Conservation (phyloP, 2,329 filamentous ascomycete genomes). For the Kalmusia sp. region DNA sequence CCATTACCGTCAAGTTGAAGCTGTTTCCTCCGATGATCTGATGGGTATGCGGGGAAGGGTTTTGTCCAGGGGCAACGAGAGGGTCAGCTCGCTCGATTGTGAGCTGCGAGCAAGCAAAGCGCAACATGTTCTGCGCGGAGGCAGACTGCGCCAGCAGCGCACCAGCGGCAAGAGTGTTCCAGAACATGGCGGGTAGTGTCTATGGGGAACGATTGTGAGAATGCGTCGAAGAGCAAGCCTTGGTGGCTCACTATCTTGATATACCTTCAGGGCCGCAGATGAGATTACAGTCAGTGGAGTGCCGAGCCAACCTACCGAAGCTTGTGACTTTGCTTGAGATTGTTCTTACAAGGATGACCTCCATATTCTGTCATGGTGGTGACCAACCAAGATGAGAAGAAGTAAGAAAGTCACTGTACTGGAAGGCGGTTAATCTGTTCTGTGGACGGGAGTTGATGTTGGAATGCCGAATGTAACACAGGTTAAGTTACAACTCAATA, state of each 20-base stretch:
- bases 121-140: constrained; percentile 41
- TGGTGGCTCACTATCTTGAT: constrained; percentile 16
- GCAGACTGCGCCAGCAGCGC: constrained; percentile 31
- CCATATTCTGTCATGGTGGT: constrained; percentile 6
- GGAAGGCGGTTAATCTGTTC: constrained; percentile 24
- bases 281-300: constrained; percentile 7
- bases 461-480: constrained; percentile 26
- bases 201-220: constrained; percentile 9
- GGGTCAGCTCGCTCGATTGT: constrained; percentile 62
- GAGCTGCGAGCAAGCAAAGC: constrained; percentile 43
- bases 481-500: constrained; percentile 7
- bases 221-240: constrained; percentile 5
- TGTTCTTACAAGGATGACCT: constrained; percentile 12
- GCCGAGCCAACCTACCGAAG: constrained; percentile 7
- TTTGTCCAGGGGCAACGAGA: constrained; percentile 36
- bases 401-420: constrained; percentile 10
- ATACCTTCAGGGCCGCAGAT: not conserved
- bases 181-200: constrained; percentile 26
- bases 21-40: constrained; percentile 43
- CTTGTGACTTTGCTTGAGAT: constrained; percentile 9
- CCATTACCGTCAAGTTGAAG: constrained; percentile 39
- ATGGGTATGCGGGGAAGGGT: constrained; percentile 38
- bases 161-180: constrained; percentile 27
- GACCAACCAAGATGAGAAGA: constrained; percentile 14
- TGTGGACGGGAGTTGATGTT: constrained; percentile 24